Base-by-base conservation (phyloP, 2,329 filamentous ascomycete genomes). In the Fusarium verticillioides region DNA sequence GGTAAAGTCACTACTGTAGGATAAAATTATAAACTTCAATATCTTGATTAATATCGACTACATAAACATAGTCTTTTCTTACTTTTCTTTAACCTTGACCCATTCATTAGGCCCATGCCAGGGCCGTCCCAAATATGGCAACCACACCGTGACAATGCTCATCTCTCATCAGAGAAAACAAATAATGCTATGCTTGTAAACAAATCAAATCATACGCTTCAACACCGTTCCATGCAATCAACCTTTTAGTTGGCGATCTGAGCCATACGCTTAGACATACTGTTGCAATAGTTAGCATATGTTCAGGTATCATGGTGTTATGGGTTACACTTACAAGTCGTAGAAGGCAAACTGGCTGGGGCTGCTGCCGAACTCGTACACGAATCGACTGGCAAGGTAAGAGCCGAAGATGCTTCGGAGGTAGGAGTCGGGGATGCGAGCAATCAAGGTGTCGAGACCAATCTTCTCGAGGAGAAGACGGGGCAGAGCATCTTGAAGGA, bases 301-400 rank as follows among this genome's bases (percentile, higher is more conserved):
- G 53, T 56, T 40, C 44, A 34, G 21, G 5, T n/a, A 18, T 28
- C 39, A 32, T 18, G 32, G 19, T n/a, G 9, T 18, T 19, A 28
- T 32, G 11, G 58, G 54, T 39, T 32, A 52, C 68, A 92, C 93
- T 90, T 86, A 95, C 93, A 98, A 99, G 82, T 97, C 94, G 84
- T 97, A 99, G 88, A 99, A 99, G 43, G 96, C 95, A 85, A 99
- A 98, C 79, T 98, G 96, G 85, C 93, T 96, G 9, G 96, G 95
- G 75, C 90, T 92, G 81, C 95, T 95, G 79, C 96, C 96, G 81
- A 96, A 96, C 82, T 97, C 91, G 83, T 99, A 99, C 44, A 99
- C 94, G 82, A 99, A 99, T 47, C 96, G 93, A 79, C 93, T 97
- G 54, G 96, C 96, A 75, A 99, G 87, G 84, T 96, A 98, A 81